Percentiles rank a stretch among this genome's conserved stretches.
Conservation (phyloP, 2,329 filamentous ascomycete species). For the Acrocalymma vagum region DNA sequence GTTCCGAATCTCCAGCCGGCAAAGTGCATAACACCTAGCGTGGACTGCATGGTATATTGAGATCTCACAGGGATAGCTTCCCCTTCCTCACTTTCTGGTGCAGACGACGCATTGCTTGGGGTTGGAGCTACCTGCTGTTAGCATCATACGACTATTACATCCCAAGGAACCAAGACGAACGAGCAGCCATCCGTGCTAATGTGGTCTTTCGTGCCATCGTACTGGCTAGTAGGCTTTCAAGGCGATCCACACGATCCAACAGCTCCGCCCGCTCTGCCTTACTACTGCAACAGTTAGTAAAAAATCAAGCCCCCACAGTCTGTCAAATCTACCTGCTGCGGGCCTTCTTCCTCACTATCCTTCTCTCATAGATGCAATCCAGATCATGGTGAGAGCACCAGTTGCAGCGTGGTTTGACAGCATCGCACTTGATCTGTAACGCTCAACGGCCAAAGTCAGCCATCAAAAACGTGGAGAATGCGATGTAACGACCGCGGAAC, state of each 20-base stretch:
- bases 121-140: too few species aligned
- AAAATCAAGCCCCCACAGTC: background rate
- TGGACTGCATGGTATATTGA: background rate
- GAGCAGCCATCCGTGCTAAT: too few species aligned
- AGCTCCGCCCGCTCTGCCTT: conserved; percentile 3
- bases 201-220: too few species aligned
- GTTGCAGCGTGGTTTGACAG: conserved; percentile 3
- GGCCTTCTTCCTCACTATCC: conserved; percentile 4
- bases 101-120: too few species aligned
- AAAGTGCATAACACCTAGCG: background rate
- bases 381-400: conserved; percentile 4
- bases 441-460: background rate
- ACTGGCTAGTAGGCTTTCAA: conserved; percentile 1
- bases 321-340: too few species aligned
- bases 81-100: too few species aligned
- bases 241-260: conserved; percentile 4
- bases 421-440: conserved; percentile 8
- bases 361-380: conserved; percentile 4
- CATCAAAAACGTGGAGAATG: too few species aligned
- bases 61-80: background rate
- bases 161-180: too few species aligned
- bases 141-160: too few species aligned
- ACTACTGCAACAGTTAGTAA: background rate
- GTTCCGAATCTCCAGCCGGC: conserved; percentile 2
- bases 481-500: too few species aligned